Evolutionary conservation across 257 asterid species (phyloP), one percentile per base, ranked within the genome.

Genomic region (Eustoma russellianum): DNA sequence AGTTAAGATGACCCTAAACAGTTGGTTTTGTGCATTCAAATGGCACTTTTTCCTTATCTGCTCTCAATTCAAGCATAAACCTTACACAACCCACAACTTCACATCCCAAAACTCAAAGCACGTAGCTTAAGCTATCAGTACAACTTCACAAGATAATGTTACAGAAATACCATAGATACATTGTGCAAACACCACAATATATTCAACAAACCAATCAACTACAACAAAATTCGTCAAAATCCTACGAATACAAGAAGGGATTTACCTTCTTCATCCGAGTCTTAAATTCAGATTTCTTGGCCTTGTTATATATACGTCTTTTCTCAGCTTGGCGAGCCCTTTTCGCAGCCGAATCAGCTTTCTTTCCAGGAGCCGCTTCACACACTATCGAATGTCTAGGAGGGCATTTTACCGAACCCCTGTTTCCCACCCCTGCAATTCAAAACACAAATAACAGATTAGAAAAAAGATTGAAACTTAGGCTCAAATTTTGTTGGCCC

Each of bases 321-420:
- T 92, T 92, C 85, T 92, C 97, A 8, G 97, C 77, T 62, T 87
- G 98, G 3, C 97, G 95, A 62, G 93, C 95, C 73, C 98, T 82
- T 77, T 92, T 92, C 15, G 95, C 97, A 7, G 99, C 97, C 28
- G 95, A 85, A 66, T 92, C 99, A 2, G 95, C 72, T 74, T 83
- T 92, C 79, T 85, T 87, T 11, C 43, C 43, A 17, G 40, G 49
- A 1, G 86, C 78, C 59, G 68, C 94, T 56, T 86, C 99, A 67
- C 98, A 85, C 1, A 86, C 83, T 58, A 90, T 66, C 2, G 82
- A 77, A 17, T 60, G 77, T 60, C 92, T 77, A 46, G 56, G 58
- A 5, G 75, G 66, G 73, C 60, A 46, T 61, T 73, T 70, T 69
- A 75, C 71, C 5, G 88, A 86, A 35, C 68, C 60, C 56, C 62